Percentiles rank a stretch among this genome's conserved stretches.
Evolutionary conservation across 257 asterid genomes (phyloP).

Genomic region (Solanum commersonii): DNA sequence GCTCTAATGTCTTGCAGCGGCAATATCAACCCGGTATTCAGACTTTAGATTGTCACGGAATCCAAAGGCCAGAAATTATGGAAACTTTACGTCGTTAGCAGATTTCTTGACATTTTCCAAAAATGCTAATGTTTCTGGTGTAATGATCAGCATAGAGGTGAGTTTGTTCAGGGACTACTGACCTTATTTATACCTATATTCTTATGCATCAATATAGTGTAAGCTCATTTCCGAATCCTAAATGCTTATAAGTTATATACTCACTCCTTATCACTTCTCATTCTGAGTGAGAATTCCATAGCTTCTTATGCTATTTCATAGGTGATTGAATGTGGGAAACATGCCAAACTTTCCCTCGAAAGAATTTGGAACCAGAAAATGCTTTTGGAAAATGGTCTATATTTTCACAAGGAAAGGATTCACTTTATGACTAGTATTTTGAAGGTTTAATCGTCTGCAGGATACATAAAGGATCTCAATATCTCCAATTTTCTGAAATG

Average conservation of each 20-base stretch:
- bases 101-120: slow-evolving; percentile 53
- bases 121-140: slow-evolving; percentile 59
- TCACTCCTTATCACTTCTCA: not conserved
- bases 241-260: not conserved
- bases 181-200: not conserved
- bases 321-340: not conserved
- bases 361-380: not conserved
- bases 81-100: slow-evolving; percentile 34
- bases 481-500: not conserved
- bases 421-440: not conserved
- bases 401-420: not conserved
- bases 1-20: slow-evolving; percentile 45
- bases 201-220: not conserved
- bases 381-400: not conserved
- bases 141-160: slow-evolving; percentile 63
- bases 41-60: slow-evolving; percentile 25
- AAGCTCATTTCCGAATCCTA: not conserved
- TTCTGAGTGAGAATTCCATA: not conserved
- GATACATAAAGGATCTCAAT: not conserved
- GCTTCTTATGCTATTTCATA: not conserved
- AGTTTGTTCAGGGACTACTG: slow-evolving; percentile 9
- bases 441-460: not conserved
- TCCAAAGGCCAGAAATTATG: slow-evolving; percentile 30
- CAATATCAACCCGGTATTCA: slow-evolving; percentile 30
- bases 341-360: not conserved